Evolutionary conservation across 176 grass and related monocot species (phyloP), one percentile per base, ranked within the genome.

Genomic region (Aegilops bicornis): DNA sequence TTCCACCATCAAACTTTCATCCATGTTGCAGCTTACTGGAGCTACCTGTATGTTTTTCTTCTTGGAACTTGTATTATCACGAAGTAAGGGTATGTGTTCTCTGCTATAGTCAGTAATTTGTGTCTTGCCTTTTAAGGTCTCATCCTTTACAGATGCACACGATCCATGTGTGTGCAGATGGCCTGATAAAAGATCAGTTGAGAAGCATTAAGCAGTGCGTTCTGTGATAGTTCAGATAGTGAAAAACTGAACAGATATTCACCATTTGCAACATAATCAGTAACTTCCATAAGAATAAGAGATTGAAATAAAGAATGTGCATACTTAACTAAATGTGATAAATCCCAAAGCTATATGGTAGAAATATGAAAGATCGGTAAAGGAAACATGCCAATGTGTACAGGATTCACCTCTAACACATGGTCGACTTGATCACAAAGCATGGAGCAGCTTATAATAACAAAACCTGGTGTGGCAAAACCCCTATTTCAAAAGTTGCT

Each of bases 181-280:
- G 72, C 89, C 93, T 97, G 97, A 73, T 32, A 77, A 86, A 91
- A 60, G 45, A 80, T 58, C 36, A 78, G 61, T 31, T 77, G 45
- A 73, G 42, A 84, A 73, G 45, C 24, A 47, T 84, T 85, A 64
- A 87, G 42, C 39, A 85, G 70, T 37, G 31, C 39, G 43, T 54
- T 76, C 11, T 73, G 47, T 61, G 25, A 45, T 78, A 89, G 48
- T 85, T 88, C 42, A 83, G 73, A 60, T 31, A 78, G 63, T 23
- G 79, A 79, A 42, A 77, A 77, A 84, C 62, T 61, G 20, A 42
- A 66, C 32, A 64, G 10, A 30, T 12, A 54, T 54, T 27, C 64
- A 82, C 73, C 23, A 39, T 85, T 81, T 76, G 47, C 48, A 42
- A 60, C 13, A 64, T 56, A 23, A 84, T 72, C 23, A 16, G 9